A percentile compares a stretch with the other conserved stretches of the same genome.
These are phyloP conservation scores for Gremmenia infestans DNA, from an alignment of 2,329 filamentous ascomycete genomes.

Conservation along the genomic window DNA sequence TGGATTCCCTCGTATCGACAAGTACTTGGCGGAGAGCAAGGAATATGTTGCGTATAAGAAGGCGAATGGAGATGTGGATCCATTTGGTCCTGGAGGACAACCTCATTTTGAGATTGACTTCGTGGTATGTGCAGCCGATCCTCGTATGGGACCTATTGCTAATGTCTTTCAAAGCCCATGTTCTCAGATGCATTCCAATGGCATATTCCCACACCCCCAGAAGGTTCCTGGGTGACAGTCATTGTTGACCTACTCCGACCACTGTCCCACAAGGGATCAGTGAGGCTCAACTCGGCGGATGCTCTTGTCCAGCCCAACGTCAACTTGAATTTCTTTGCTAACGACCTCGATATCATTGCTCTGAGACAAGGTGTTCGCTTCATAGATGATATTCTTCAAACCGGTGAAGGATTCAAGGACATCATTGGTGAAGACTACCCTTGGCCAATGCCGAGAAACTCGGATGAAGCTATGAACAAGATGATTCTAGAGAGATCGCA, in stretches of 20 bases:
- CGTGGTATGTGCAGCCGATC: slow-evolving; percentile 31
- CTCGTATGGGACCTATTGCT: neutral
- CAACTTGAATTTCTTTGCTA: slow-evolving; percentile 31
- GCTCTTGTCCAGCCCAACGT: slow-evolving; percentile 54
- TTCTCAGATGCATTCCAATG: slow-evolving; percentile 48
- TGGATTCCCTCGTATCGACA: slow-evolving; percentile 53
- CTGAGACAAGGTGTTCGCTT: slow-evolving; percentile 36
- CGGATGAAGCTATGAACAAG: slow-evolving; percentile 51
- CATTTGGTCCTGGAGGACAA: slow-evolving; percentile 51
- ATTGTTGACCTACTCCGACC: slow-evolving; percentile 48
- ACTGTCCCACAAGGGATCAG: slow-evolving; percentile 37
- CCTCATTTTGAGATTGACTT: slow-evolving; percentile 61
- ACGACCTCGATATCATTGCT: slow-evolving; percentile 48
- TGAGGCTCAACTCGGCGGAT: slow-evolving; percentile 38
- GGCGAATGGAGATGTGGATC: slow-evolving; percentile 40
- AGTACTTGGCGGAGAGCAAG: slow-evolving; percentile 43
- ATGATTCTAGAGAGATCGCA: slow-evolving; percentile 54
- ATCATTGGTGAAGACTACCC: slow-evolving; percentile 51
- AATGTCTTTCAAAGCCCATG: slow-evolving; percentile 34
- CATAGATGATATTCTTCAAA: slow-evolving; percentile 47
- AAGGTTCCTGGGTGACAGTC: slow-evolving; percentile 50
- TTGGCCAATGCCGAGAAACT: slow-evolving; percentile 53
- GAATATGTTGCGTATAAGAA: slow-evolving; percentile 42
- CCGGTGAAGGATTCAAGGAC: slow-evolving; percentile 52
- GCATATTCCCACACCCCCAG: slow-evolving; percentile 38